Evolutionary conservation across 768 basidiomycete species (phyloP), one percentile per base, ranked within the genome.

Genomic region (Chalciporus sphaerocephalus): DNA sequence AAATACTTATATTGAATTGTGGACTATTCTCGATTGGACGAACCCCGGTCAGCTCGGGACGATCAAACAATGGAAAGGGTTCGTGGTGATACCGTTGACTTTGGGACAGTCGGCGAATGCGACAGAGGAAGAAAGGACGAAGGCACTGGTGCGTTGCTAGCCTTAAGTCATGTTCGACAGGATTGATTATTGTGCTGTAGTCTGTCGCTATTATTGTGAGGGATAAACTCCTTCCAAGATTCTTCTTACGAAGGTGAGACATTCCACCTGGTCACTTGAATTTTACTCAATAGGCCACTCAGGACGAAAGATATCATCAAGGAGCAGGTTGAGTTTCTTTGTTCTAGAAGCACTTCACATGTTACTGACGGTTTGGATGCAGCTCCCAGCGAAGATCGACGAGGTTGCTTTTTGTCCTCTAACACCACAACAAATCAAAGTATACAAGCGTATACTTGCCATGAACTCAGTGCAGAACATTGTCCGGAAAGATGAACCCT

Each of bases 361-460:
- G 18, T 40, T 16, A 27, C 16, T 48, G 15, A 20, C 41, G 22
- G 11, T 6, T 51, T 37, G 12, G n/a, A 15, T 30, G 3, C 55
- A 94, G 86, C 74, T 98, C 2, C 95, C 95, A 1, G 73, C 74
- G 50, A 99, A 99, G 70, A 76, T 76, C 0, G 95, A 99, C 54
- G 73, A 92, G 58, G 87, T 97, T 12, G 91, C 96, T 5, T 95
- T 97, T 57, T 99, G 95, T 58, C 94, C 92, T 13, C 68, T 98
- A 39, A 87, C 87, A 0, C 47, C 69, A 0, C 73, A 68, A 27
- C 94, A 96, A 65, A 76, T 81, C 22, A 59, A 64, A 13, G 87
- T 83, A 1, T 95, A 96, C 64, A 85, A 80, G 53, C 74, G 75
- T 5, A 72, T 94, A 25, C 68, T 94, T 18, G 65, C 64, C n/a